phyloP scores from a whole-genome alignment of 306 rosid species.

The Potentilla sterilis region DNA sequence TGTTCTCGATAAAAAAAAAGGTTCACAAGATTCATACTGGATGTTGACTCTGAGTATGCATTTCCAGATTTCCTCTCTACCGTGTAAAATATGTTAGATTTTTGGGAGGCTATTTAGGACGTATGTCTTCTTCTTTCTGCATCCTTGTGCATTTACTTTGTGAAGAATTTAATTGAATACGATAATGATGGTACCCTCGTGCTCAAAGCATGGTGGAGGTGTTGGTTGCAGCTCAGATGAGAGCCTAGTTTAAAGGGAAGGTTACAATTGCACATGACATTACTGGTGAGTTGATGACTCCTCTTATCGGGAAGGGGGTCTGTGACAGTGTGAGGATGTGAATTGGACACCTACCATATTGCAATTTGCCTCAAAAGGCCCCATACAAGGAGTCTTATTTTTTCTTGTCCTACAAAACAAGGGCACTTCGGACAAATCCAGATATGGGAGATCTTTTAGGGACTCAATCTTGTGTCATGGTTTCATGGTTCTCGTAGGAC shows the following conservation, averaged over 20 bases:
- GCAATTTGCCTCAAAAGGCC: neutral
- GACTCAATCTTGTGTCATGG: neutral
- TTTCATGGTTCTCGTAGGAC: neutral
- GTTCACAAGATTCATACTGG: neutral
- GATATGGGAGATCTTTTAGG: neutral
- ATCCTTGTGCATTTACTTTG: neutral
- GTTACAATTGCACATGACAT: neutral
- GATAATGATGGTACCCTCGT: constrained; percentile 17
- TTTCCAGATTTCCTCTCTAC: neutral
- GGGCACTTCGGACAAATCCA: neutral
- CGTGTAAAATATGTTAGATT: neutral
- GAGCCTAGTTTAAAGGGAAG: neutral
- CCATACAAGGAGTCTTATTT: neutral
- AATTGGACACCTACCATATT: constrained; percentile 5
- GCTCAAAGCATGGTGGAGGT: constrained; percentile 4
- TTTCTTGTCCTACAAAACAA: neutral
- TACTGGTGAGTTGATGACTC: neutral
- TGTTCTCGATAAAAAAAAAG: neutral
- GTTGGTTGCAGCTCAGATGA: neutral
- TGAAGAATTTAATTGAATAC: neutral
- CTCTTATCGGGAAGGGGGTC: neutral
- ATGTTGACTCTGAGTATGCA: neutral
- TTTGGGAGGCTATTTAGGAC: neutral
- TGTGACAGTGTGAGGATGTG: neutral
- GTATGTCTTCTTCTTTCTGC: neutral